A percentile compares a stretch with the other conserved stretches of the same genome.
These are phyloP conservation scores for Kluyveromyces dobzhanskii DNA, from an alignment of 805 yeast genomes.

Conservation along the genomic window DNA sequence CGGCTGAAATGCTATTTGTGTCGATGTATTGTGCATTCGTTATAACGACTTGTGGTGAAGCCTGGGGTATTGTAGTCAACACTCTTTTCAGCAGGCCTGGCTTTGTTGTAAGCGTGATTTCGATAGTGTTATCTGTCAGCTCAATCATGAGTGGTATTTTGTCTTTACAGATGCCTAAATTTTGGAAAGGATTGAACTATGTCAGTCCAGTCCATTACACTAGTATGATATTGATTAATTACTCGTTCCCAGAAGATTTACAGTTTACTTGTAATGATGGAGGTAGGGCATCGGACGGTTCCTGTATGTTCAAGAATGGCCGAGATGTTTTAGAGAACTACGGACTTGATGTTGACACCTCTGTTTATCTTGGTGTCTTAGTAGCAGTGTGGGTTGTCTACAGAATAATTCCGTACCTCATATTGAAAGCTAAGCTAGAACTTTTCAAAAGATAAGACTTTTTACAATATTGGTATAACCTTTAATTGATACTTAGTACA, in stretches of 20 bases:
- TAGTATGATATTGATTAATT: constrained; percentile 49
- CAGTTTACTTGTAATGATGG: constrained; percentile 42
- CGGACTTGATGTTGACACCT: constrained; percentile 33
- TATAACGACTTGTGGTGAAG: constrained; percentile 70
- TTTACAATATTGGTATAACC: too few relatives aligned
- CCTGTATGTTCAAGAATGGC: constrained; percentile 47
- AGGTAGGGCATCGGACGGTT: constrained; percentile 26
- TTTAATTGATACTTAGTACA: too few relatives aligned
- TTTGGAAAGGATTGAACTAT: constrained; percentile 64
- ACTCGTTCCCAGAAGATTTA: constrained; percentile 46
- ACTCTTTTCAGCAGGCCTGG: constrained; percentile 69
- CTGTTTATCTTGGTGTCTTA: constrained; percentile 30
- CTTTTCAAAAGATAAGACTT: constrained; percentile 21
- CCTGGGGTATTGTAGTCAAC: constrained; percentile 74
- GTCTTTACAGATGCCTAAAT: constrained; percentile 66
- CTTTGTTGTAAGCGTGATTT: constrained; percentile 66
- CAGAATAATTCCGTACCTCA: constrained; percentile 17
- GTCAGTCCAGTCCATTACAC: constrained; percentile 72
- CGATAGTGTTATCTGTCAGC: constrained; percentile 59
- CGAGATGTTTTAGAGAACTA: constrained; percentile 47
- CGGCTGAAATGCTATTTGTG: constrained; percentile 58
- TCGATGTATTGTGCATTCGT: constrained; percentile 46
- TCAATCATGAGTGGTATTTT: constrained; percentile 79
- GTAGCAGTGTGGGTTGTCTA: constrained; percentile 24
- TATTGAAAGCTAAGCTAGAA: constrained; percentile 22